Evolutionary conservation across 148 eudicot genomes (phyloP).

Genomic region (Silene conica): DNA sequence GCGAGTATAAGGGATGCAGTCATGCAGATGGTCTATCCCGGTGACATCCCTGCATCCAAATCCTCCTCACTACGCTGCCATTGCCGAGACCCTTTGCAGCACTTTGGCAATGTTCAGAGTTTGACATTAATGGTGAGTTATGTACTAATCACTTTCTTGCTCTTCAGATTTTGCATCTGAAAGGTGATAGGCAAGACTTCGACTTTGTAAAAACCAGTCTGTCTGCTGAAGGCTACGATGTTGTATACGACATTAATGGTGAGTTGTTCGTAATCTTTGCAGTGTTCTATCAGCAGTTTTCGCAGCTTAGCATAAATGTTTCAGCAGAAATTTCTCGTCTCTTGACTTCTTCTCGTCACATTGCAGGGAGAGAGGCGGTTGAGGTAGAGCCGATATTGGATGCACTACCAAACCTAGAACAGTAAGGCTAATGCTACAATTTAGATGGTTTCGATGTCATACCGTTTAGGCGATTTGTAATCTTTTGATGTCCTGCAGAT

Average conservation of each 20-base stretch:
- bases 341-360: neutral
- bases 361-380: conserved; percentile 90
- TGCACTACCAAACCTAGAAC: conserved; percentile 92
- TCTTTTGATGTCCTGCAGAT: conserved; percentile 36
- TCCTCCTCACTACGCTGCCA: too few relatives aligned
- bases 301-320: neutral
- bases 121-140: too few relatives aligned
- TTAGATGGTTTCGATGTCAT: too few relatives aligned
- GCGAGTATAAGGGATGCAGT: too few relatives aligned
- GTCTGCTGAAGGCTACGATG: conserved; percentile 88
- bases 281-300: neutral
- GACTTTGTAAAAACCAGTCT: conserved; percentile 78
- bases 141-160: neutral
- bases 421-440: conserved; percentile 50
- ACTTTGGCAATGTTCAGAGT: neutral
- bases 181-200: conserved; percentile 89
- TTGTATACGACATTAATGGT: conserved; percentile 94
- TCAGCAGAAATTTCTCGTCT: neutral
- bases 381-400: conserved; percentile 92
- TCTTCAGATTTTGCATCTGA: conserved; percentile 74
- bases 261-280: neutral
- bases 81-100: too few relatives aligned
- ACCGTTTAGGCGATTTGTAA: neutral
- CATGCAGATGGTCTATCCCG: too few relatives aligned
- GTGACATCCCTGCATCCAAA: too few relatives aligned